Evolutionary conservation across 352 stramenopile species (phyloP).

Genomic region (Phytopythium kandeliae): DNA sequence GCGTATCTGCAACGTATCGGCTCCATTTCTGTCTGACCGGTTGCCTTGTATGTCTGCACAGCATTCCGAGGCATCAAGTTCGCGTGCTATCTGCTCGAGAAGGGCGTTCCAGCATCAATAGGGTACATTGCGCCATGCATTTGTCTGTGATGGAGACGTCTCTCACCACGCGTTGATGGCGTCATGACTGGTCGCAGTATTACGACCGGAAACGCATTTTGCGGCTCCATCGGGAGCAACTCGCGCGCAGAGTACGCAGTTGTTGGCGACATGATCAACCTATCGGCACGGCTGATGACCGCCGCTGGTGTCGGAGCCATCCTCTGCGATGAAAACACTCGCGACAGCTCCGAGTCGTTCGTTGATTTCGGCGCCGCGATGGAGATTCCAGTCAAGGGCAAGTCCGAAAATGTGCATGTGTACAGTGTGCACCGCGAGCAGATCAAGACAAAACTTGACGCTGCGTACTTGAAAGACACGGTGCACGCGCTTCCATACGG

Average conservation of each 20-base stretch:
- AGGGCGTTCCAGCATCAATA: conserved; percentile 56
- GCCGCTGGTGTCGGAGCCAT: conserved; percentile 49
- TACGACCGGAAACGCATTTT: conserved; percentile 70
- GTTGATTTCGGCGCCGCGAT: conserved; percentile 40
- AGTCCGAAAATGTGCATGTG: conserved; percentile 35
- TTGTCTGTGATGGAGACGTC: neutral
- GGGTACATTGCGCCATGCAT: conserved; percentile 23
- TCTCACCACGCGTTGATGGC: neutral
- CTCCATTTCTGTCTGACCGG: neutral
- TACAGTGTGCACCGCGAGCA: conserved; percentile 36
- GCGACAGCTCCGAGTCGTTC: conserved; percentile 46
- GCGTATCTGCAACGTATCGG: neutral
- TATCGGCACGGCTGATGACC: conserved; percentile 75
- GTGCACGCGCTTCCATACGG: conserved; percentile 36
- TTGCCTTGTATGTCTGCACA: conserved; percentile 8
- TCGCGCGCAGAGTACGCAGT: conserved; percentile 76
- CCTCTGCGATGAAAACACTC: conserved; percentile 68
- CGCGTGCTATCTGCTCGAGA: conserved; percentile 55
- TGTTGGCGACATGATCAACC: conserved; percentile 81
- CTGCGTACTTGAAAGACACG: conserved; percentile 22
- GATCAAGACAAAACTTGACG: conserved; percentile 25
- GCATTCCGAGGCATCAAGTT: conserved; percentile 63
- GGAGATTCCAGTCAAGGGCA: conserved; percentile 64
- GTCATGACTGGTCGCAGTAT: conserved; percentile 21
- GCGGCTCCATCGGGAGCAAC: conserved; percentile 62